Evolutionary conservation across 768 basidiomycete genomes (phyloP), one percentile per base, ranked within the genome.

Genomic region (Panus rudis): DNA sequence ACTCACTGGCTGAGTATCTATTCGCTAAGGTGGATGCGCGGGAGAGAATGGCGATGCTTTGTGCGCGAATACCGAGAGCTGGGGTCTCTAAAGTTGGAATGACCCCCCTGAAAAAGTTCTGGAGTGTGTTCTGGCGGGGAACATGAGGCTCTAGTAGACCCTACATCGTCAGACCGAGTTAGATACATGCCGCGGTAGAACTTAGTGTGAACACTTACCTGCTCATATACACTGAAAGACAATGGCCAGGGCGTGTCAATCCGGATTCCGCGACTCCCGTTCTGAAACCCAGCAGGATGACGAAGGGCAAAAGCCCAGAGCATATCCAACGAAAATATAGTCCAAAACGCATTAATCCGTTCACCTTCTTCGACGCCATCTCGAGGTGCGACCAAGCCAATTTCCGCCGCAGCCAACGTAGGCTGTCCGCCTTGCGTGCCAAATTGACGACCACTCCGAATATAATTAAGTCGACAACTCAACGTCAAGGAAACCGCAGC

Each of bases 401-500:
- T 22, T 22, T 22, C 42, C 33, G 35, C 46, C 27, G 34, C 41
- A 12, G 33, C 4, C 7, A 50, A 22, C 31, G 31, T 44, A 16
- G 23, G 37, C 6, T 28, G 30, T 3, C 45, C 38, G 6, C n/a
- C 20, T 4, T 34, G 26, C 3, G 8, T 27, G 13, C 24, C 19
- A 17, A 17, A 37, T 13, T 10, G 16, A 34, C 27, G 30, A 13
- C 11, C 20, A 38, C 17, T 50, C 46, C 21, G 49, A 32, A 41
- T 47, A 35, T 24, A 47, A 45, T 66, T 54, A n/a, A 62, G 40
- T 1, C 57, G 50, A 33, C 59, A 60, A 23, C 52, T 55, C 19
- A 59, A 50, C 19, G 50, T 52, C 12, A 66, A 57, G 5, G 58
- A 55, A 3, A 58, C 51, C 0, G 64, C 64, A 1, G 60, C 59